Base-by-base conservation (phyloP, 2,329 filamentous ascomycete species). In the Mariannaea sp. region DNA sequence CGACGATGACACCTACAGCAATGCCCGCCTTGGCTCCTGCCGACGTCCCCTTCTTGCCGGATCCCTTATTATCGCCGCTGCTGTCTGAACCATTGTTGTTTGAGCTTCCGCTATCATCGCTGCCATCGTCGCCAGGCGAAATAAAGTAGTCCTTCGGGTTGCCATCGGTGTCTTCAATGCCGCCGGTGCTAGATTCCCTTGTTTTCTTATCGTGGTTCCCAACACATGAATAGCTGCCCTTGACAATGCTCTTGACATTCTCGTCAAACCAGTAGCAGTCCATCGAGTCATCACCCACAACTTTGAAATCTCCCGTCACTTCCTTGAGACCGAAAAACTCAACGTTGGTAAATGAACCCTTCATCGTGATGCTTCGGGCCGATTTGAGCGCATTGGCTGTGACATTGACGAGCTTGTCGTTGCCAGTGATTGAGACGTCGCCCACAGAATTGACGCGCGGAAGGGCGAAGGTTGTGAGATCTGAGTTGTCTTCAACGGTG, bases 251-350 rank as follows among this genome's bases (percentile, higher is more conserved):
- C 52, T 64, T 54, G 29, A 68, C 43, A 17, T 68, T 65, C 4
- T 50, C 39, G n/a, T 68, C 64, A n/a, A 68, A 65, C 65, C 65
- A 68, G 48, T 63, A 66, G 44, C 65, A 68, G 22, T 68, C 65
- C 64, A 68, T 66, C 6, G 64, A 62, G 32, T 65, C 58, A 24
- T 53, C 56, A 7, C 65, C 65, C 1, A 22, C 16, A 2, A 68
- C 52, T 51, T 65, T 64, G 33, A 68, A 68, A 27, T 68, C 65
- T 1, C 65, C 65, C 0, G 61, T 62, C 6, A 68, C 65, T 26
- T 68, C 55, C 17, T 62, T 35, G 5, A 68, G 42, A 3, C 50
- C 54, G 16, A 68, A 68, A 33, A 68, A 67, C 33, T 68, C 65
- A 9, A 68, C 64, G 7, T 68, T 58, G 3, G 55, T 64, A 2